These are phyloP conservation scores for Mucor piriformis DNA, from an alignment of 371 early-diverging fungal species.

Conservation along the genomic window DNA sequence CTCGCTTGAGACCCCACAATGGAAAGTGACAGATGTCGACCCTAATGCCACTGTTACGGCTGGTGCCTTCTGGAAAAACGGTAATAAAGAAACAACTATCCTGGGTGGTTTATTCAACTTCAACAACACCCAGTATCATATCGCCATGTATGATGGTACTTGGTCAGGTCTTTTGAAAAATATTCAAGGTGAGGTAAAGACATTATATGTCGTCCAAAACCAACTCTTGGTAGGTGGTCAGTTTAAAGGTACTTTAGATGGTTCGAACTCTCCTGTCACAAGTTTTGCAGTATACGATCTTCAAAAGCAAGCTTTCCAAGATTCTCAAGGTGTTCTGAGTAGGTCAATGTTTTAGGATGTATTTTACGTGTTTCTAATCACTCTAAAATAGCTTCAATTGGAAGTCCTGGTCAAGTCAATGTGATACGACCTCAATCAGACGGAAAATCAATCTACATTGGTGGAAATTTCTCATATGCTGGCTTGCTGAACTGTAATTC, in stretches of 20 bases:
- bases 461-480: constrained; percentile 54
- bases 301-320: constrained; percentile 7
- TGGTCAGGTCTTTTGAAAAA: constrained; percentile 31
- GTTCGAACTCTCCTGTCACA: background rate
- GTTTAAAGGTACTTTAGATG: constrained; percentile 25
- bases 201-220: constrained; percentile 26
- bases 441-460: constrained; percentile 48
- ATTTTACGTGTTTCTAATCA: background rate
- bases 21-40: constrained; percentile 8
- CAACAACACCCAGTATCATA: constrained; percentile 14
- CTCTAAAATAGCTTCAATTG: constrained; percentile 4
- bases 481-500: constrained; percentile 38
- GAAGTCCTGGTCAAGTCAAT: constrained; percentile 34
- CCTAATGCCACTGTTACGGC: constrained; percentile 24
- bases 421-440: constrained; percentile 43
- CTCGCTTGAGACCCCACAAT: background rate
- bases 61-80: constrained; percentile 41
- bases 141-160: constrained; percentile 30
- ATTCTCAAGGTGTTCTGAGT: constrained; percentile 25
- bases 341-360: background rate
- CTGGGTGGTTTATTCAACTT: constrained; percentile 37
- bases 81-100: constrained; percentile 4
- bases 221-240: constrained; percentile 38
- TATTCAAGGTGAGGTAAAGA: constrained; percentile 32
- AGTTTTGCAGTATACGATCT: constrained; percentile 44